These are phyloP conservation scores for Golubevia sp. DNA, from an alignment of 1,284 basidiomycete species.

Conservation along the genomic window DNA sequence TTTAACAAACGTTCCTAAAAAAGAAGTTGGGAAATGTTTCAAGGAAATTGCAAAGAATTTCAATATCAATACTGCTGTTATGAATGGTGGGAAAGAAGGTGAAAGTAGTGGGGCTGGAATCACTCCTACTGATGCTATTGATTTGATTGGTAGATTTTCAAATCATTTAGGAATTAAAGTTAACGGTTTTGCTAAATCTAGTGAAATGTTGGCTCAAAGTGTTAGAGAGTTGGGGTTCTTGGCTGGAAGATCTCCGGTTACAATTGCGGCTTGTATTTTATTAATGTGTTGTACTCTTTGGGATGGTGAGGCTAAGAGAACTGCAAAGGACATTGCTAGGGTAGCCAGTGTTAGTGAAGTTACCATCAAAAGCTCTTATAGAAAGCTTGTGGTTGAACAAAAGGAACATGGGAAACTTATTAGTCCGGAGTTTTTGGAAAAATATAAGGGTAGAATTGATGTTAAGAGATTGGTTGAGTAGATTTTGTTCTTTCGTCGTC, in stretches of 20 bases:
- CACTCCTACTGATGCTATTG: conserved; percentile 50
- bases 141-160: conserved; percentile 56
- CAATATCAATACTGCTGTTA: conserved; percentile 18
- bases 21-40: conserved; percentile 58
- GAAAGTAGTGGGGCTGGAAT: conserved; percentile 7
- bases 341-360: conserved; percentile 59
- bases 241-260: conserved; percentile 57
- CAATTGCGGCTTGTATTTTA: conserved; percentile 59
- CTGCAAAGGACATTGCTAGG: conserved; percentile 47
- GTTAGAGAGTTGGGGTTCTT: conserved; percentile 51
- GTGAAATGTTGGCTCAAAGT: conserved; percentile 46
- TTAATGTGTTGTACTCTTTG: conserved; percentile 40
- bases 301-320: conserved; percentile 31
- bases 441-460: too few relatives aligned
- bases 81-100: background rate
- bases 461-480: too few relatives aligned
- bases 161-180: conserved; percentile 55
- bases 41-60: conserved; percentile 59
- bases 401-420: too few relatives aligned
- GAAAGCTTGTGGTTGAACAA: background rate
- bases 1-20: conserved; percentile 53
- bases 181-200: conserved; percentile 26
- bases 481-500: too few relatives aligned
- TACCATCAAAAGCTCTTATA: conserved; percentile 59
- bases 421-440: too few relatives aligned